Evolutionary conservation across 306 rosid genomes (phyloP).

Genomic region (Vachellia pachyceras): DNA sequence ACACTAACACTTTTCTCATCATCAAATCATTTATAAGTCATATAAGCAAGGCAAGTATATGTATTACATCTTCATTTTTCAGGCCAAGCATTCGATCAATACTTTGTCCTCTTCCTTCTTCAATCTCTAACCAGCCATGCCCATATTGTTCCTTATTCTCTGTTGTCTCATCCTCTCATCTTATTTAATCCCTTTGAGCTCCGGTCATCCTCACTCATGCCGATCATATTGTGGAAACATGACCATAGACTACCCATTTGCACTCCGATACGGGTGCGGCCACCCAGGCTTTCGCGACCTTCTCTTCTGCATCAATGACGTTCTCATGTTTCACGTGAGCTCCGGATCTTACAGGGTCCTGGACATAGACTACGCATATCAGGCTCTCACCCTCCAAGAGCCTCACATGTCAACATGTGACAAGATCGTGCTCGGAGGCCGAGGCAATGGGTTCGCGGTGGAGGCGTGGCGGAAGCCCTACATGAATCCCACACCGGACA

Average conservation of each 20-base stretch:
- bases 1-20: not conserved
- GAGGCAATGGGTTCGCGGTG: constrained; percentile 76
- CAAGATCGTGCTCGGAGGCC: constrained; percentile 63
- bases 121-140: constrained; percentile 47
- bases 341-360: constrained; percentile 93
- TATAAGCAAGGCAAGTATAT: constrained; percentile 53
- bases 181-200: constrained; percentile 22
- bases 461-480: constrained; percentile 88
- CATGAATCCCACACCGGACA: constrained; percentile 80
- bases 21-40: not conserved
- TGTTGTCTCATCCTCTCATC: constrained; percentile 36
- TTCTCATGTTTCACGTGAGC: constrained; percentile 85
- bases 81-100: not conserved
- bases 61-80: not conserved
- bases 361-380: constrained; percentile 88
- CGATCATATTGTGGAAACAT: constrained; percentile 91
- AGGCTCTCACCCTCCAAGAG: constrained; percentile 81
- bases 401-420: constrained; percentile 96
- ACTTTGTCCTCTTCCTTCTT: constrained; percentile 12
- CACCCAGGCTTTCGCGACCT: constrained; percentile 95
- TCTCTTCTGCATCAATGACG: constrained; percentile 84
- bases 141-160: constrained; percentile 37
- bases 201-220: constrained; percentile 50
- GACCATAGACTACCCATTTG: constrained; percentile 88
- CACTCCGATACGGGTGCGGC: constrained; percentile 80